Evolutionary conservation across 805 yeast genomes (phyloP), one percentile per base, ranked within the genome.

Genomic region (Hanseniaspora meyeri): DNA sequence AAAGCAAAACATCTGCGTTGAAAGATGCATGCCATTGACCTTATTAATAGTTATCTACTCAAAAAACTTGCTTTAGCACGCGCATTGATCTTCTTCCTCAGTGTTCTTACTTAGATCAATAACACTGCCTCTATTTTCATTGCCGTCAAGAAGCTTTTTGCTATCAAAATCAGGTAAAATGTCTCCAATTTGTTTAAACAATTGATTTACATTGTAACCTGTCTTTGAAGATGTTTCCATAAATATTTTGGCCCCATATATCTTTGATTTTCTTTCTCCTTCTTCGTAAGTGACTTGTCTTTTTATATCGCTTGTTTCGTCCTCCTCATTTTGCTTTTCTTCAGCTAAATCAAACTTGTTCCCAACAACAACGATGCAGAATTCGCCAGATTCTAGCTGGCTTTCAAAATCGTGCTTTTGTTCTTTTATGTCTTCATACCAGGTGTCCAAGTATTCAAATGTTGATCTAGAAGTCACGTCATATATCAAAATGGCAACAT

Each of bases 401-500:
- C 42, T 27, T 39, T 53, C 57, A 46, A 53, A 53, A n/a, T 46
- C 57, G 38, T 53, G 57, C 61, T 97, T 78, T 72, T 91, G 98
- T 60, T 87, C 83, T 66, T 85, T 85, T 7, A 93, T 97, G 67
- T 91, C 97, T 63, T 87, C 93, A 61, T 88, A 82, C 98, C 98
- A 93, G 68, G 87, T 86, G 62, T 80, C 81, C 62, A 93, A 81
- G 62, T 84, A 83, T 58, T 83, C 84, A 70, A 91, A 91, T 19
- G 95, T 81, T 64, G 86, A 86, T 66, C 79, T 83, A 65, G 82
- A 85, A 8, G 97, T 88, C 58, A 91, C 85, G 68, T 93, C 98
- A 71, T 91, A 91, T 24, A 95, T 96, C 31, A 93, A 83, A 49
- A 93, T 95, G 0, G 98, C 97, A n/a, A 93, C 97, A 64, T 90